Evolutionary conservation across 1,284 basidiomycete species (phyloP).

Genomic region (Cryptococcus sp.): DNA sequence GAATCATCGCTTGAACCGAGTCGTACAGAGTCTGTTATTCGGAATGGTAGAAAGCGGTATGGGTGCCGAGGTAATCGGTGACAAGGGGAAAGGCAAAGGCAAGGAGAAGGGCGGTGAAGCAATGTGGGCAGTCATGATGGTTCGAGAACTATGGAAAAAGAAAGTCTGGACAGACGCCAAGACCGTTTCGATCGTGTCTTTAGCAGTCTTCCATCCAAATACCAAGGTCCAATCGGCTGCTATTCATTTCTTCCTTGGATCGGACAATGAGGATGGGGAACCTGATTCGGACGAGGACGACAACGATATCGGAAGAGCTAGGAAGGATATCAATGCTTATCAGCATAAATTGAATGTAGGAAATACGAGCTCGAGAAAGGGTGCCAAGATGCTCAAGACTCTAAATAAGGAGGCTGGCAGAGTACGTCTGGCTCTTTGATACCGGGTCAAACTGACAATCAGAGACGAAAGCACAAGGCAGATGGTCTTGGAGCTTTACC

Average conservation of each 20-base stretch:
- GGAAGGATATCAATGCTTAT: conserved; percentile 63
- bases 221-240: conserved; percentile 93
- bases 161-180: conserved; percentile 91
- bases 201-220: conserved; percentile 91
- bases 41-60: conserved; percentile 90
- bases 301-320: conserved; percentile 56
- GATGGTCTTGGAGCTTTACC: conserved; percentile 51
- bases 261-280: conserved; percentile 65
- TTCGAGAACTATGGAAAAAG: conserved; percentile 93
- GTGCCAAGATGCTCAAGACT: conserved; percentile 59
- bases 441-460: background rate
- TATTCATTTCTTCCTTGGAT: conserved; percentile 94
- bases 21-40: conserved; percentile 94
- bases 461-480: conserved; percentile 59
- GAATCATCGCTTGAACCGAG: conserved; percentile 93
- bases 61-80: conserved; percentile 69
- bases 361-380: conserved; percentile 75
- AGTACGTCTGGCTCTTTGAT: conserved; percentile 44
- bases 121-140: conserved; percentile 94
- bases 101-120: conserved; percentile 70
- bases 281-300: conserved; percentile 67
- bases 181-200: conserved; percentile 84
- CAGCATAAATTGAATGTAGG: conserved; percentile 82
- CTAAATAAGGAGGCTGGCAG: conserved; percentile 61
- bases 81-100: conserved; percentile 61